phyloP scores from a whole-genome alignment of 2,329 filamentous ascomycete species.

The Daldinia eschscholtzii region DNA sequence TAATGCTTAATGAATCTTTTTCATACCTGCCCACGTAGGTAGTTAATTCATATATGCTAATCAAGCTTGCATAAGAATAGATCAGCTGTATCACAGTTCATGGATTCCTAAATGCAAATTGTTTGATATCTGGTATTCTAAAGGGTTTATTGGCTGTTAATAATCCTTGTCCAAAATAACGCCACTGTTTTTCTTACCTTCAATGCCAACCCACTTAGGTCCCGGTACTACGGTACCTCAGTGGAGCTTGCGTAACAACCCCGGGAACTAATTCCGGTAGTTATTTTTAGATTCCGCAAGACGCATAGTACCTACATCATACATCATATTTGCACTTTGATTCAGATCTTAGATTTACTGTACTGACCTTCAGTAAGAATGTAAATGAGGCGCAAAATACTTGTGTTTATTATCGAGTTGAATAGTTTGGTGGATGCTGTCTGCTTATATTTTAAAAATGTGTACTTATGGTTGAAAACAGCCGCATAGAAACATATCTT shows the following conservation, averaged over 20 bases:
- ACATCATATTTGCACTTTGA: not conserved
- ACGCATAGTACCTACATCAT: no score
- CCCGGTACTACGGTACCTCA: constrained; percentile 33
- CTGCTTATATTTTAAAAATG: no score
- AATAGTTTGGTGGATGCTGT: not conserved
- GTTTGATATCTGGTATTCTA: not conserved
- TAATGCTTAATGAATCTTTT: not conserved
- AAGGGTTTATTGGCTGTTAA: not conserved
- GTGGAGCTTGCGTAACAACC: not conserved
- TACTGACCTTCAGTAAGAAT: not conserved
- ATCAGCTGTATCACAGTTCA: not conserved
- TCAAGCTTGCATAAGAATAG: not conserved
- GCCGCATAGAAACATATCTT: not conserved
- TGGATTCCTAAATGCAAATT: no score
- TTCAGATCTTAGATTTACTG: not conserved
- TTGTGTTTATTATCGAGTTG: no score
- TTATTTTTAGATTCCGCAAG: not conserved
- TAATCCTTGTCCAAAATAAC: constrained; percentile 4
- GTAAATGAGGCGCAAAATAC: not conserved
- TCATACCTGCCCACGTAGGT: not conserved
- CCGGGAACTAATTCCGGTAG: constrained; percentile 3
- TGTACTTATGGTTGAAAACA: not conserved
- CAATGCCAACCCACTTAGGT: not conserved
- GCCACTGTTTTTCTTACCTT: not conserved
- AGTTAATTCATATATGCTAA: not conserved